A percentile compares a stretch with the other conserved stretches of the same genome.
Evolutionary conservation across 176 grass and related monocot species (phyloP).

Genomic region (Phoenix dactylifera): DNA sequence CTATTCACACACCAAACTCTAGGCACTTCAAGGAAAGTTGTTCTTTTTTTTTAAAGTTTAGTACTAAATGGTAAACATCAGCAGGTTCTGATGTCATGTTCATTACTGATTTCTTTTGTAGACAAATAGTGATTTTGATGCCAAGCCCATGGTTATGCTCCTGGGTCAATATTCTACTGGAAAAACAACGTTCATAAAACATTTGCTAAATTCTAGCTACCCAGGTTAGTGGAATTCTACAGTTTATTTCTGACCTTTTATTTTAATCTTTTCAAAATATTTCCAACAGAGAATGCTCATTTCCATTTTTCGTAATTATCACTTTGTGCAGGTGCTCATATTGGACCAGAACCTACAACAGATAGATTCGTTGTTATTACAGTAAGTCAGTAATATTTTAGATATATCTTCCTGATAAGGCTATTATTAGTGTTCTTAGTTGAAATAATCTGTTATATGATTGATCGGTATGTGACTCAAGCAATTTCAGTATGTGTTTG

Average conservation of each 20-base stretch:
- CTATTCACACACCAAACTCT: too few relatives aligned
- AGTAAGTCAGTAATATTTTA: conserved; percentile 26
- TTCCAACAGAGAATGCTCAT: neutral
- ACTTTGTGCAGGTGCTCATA: conserved; percentile 68
- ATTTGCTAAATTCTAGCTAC: conserved; percentile 78
- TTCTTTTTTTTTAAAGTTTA: too few relatives aligned
- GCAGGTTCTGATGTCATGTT: too few relatives aligned
- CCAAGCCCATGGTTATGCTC: conserved; percentile 99
- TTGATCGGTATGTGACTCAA: too few relatives aligned
- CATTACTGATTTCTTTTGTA: conserved; percentile 22
- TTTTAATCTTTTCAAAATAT: neutral
- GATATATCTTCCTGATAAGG: conserved; percentile 2
- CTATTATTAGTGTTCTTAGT: too few relatives aligned
- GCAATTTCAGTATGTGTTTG: too few relatives aligned
- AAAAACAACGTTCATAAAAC: conserved; percentile 98
- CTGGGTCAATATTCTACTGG: conserved; percentile 98
- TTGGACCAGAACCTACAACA: conserved; percentile 97
- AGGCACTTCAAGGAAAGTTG: too few relatives aligned
- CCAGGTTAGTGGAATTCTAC: conserved; percentile 42
- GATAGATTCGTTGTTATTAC: conserved; percentile 94
- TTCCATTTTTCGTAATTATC: neutral
- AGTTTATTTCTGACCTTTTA: conserved; percentile 2
- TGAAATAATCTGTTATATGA: too few relatives aligned
- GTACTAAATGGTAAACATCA: too few relatives aligned
- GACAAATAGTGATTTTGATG: conserved; percentile 99